These are phyloP conservation scores for Benincasa hispida DNA, from an alignment of 306 rosid species.

Conservation along the genomic window DNA sequence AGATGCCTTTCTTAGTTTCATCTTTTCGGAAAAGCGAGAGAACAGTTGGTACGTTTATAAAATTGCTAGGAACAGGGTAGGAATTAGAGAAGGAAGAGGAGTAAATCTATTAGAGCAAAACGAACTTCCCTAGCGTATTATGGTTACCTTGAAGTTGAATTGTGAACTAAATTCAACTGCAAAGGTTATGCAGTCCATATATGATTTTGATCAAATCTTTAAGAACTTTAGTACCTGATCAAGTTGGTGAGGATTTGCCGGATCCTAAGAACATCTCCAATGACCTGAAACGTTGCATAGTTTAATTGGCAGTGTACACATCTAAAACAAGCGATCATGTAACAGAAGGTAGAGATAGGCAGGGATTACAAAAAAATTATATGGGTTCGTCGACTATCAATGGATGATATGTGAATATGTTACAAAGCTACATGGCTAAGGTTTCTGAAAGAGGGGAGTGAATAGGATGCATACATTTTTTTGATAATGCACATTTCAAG, in stretches of 20 bases:
- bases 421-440: background rate
- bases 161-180: background rate
- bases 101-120: background rate
- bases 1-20: background rate
- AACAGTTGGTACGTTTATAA: background rate
- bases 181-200: background rate
- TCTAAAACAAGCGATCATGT: background rate
- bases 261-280: slow-evolving; percentile 87
- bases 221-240: slow-evolving; percentile 39
- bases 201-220: background rate
- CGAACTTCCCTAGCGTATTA: background rate
- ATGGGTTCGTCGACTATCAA: background rate
- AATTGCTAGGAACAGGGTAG: background rate
- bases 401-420: background rate
- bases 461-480: background rate
- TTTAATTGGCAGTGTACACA: background rate
- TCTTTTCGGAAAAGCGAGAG: background rate
- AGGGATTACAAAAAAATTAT: background rate
- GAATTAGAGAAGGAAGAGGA: background rate
- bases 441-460: background rate
- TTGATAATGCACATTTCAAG: background rate
- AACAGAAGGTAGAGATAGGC: background rate
- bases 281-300: slow-evolving; percentile 31
- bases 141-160: background rate
- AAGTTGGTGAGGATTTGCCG: slow-evolving; percentile 90